Conservation (phyloP, 2,329 filamentous ascomycete genomes). For the Fusarium cicatricum region DNA sequence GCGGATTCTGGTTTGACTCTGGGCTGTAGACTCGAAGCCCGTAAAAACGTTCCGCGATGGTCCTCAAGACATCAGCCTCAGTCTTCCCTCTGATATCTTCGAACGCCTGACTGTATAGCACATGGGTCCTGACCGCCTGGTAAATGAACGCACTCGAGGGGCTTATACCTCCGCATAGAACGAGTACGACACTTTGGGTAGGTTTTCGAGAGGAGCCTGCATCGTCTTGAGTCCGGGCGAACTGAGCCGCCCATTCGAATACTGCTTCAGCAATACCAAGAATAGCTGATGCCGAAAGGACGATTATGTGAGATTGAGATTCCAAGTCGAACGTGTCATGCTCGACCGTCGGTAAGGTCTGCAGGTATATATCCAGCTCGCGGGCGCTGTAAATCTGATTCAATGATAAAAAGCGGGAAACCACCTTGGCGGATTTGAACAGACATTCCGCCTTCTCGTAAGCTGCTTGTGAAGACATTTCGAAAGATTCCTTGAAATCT, state of each 20-base stretch:
- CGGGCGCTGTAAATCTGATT: conserved; percentile 21
- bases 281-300: conserved; percentile 14
- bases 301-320: conserved; percentile 10
- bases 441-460: fast-evolving
- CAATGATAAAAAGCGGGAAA: conserved; percentile 3
- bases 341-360: fast-evolving
- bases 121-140: conserved; percentile 5
- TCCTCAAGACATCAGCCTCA: conserved; percentile 12
- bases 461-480: conserved; percentile 5
- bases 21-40: neutral
- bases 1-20: neutral
- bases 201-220: neutral
- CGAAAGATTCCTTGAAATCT: no score
- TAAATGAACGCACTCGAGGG: conserved; percentile 17
- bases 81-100: neutral
- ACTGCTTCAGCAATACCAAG: conserved; percentile 18
- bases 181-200: neutral
- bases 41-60: conserved; percentile 10
- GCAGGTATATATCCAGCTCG: conserved; percentile 3
- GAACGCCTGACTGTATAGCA: neutral
- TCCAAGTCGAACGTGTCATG: fast-evolving
- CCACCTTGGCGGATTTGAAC: neutral
- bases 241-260: conserved; percentile 1
- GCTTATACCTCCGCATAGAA: conserved; percentile 8
- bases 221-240: fast-evolving